A percentile compares a stretch with the other conserved stretches of the same genome.
These are phyloP conservation scores for Linanthus parryae DNA, from an alignment of 148 eudicot genomes.

Conservation along the genomic window DNA sequence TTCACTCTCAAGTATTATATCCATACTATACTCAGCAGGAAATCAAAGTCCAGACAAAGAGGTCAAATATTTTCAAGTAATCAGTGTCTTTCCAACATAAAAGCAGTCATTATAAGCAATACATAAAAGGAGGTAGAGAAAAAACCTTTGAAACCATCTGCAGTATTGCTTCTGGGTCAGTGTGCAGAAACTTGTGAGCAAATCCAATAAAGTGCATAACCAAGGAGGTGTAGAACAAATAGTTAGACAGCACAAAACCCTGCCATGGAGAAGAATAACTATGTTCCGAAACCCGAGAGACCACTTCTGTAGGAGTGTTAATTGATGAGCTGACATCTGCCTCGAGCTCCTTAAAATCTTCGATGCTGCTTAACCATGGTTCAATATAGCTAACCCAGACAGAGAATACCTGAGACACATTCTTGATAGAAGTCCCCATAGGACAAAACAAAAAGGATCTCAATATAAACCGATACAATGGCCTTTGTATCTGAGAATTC, in stretches of 20 bases:
- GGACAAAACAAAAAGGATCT: constrained; percentile 89
- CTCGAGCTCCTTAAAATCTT: constrained; percentile 61
- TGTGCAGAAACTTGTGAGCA: constrained; percentile 93
- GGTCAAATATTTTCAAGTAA: too few relatives aligned
- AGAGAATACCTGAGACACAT: constrained; percentile 64
- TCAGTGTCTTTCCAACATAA: too few relatives aligned
- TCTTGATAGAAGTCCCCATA: constrained; percentile 68
- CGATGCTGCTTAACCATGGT: constrained; percentile 69
- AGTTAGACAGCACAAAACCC: constrained; percentile 72
- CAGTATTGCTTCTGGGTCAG: constrained; percentile 65
- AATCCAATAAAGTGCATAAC: constrained; percentile 92
- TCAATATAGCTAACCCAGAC: constrained; percentile 71
- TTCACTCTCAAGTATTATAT: too few relatives aligned
- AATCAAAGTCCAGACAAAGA: too few relatives aligned
- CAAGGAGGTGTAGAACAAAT: constrained; percentile 77
- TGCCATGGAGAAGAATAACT: constrained; percentile 71
- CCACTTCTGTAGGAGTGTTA: constrained; percentile 21
- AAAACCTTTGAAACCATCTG: constrained; percentile 81
- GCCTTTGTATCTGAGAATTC: constrained; percentile 75
- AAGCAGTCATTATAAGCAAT: too few relatives aligned
- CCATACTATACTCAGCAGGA: too few relatives aligned
- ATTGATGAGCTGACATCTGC: constrained; percentile 21
- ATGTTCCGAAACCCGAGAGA: constrained; percentile 17
- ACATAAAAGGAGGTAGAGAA: too few relatives aligned
- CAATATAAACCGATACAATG: constrained; percentile 73